phyloP scores from a whole-genome alignment of 768 basidiomycete genomes.

The Lactarius tabidus region DNA sequence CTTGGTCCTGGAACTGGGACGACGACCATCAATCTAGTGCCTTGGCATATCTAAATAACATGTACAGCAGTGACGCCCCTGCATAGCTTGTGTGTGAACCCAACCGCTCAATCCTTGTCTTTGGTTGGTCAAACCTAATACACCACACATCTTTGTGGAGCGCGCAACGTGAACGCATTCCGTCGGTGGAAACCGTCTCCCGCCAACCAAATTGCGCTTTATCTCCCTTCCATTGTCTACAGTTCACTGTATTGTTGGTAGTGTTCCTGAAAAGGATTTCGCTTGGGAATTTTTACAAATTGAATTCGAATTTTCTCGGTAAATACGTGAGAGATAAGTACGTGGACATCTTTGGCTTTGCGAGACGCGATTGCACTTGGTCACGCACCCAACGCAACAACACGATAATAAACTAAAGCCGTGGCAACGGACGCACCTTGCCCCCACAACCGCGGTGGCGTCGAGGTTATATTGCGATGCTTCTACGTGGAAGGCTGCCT shows the following conservation, averaged over 20 bases:
- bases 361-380: slow-evolving; percentile 6
- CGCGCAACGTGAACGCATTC: too few species aligned
- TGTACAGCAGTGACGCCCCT: neutral
- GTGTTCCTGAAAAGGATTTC: slow-evolving; percentile 15
- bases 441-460: slow-evolving; percentile 2
- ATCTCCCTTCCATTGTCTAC: slow-evolving; percentile 12
- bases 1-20: neutral
- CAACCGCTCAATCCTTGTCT: slow-evolving; percentile 1
- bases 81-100: slow-evolving; percentile 1
- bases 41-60: neutral
- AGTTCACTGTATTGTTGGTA: slow-evolving; percentile 5
- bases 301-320: neutral
- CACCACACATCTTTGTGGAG: neutral
- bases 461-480: neutral
- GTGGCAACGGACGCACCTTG: slow-evolving; percentile 4
- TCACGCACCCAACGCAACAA: neutral
- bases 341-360: slow-evolving; percentile 15
- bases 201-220: neutral
- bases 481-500: neutral
- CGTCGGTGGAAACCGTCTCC: neutral
- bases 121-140: slow-evolving; percentile 15
- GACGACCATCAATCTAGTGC: slow-evolving; percentile 1
- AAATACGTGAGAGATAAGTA: neutral
- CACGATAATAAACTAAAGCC: neutral
- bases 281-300: slow-evolving; percentile 4